Percentiles rank a stretch among this genome's conserved stretches.
These are phyloP conservation scores for Skeletonema tropicum DNA, from an alignment of 108 stramenopile species.

Conservation along the genomic window DNA sequence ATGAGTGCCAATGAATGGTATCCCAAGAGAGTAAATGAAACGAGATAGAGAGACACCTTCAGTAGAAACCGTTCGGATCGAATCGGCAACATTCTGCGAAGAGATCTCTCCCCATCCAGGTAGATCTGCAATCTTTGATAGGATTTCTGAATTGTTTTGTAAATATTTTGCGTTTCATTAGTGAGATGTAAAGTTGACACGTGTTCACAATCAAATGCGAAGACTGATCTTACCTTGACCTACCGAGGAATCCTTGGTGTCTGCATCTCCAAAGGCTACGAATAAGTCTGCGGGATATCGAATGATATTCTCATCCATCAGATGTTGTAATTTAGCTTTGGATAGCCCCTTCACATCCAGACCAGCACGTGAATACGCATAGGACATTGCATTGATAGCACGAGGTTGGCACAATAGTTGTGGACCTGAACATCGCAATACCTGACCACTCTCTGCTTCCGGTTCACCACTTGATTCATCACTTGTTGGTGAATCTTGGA, in stretches of 20 bases:
- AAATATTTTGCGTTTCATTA: too few relatives aligned
- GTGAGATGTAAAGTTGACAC: neutral
- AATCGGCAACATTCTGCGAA: slow-evolving; percentile 56
- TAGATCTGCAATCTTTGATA: slow-evolving; percentile 51
- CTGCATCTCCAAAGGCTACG: slow-evolving; percentile 26
- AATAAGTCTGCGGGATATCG: slow-evolving; percentile 77
- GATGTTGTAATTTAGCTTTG: slow-evolving; percentile 67
- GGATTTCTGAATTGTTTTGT: slow-evolving; percentile 20
- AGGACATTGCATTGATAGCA: slow-evolving; percentile 66
- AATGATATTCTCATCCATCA: slow-evolving; percentile 59
- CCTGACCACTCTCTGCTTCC: slow-evolving; percentile 56
- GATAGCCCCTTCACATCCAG: slow-evolving; percentile 83
- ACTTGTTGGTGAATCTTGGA: neutral
- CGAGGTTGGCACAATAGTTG: slow-evolving; percentile 76
- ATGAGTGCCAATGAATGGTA: slow-evolving; percentile 73
- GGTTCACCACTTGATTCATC: slow-evolving; percentile 17
- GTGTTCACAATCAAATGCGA: neutral
- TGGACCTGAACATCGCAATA: slow-evolving; percentile 79
- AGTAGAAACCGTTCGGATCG: slow-evolving; percentile 44
- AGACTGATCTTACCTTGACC: slow-evolving; percentile 19
- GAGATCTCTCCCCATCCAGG: slow-evolving; percentile 85
- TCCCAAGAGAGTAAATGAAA: slow-evolving; percentile 79
- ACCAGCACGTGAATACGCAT: slow-evolving; percentile 80
- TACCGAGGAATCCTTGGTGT: neutral
- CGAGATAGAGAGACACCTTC: slow-evolving; percentile 64